phyloP scores from a whole-genome alignment of 2,329 filamentous ascomycete species.

The Sclerotinia nivalis region DNA sequence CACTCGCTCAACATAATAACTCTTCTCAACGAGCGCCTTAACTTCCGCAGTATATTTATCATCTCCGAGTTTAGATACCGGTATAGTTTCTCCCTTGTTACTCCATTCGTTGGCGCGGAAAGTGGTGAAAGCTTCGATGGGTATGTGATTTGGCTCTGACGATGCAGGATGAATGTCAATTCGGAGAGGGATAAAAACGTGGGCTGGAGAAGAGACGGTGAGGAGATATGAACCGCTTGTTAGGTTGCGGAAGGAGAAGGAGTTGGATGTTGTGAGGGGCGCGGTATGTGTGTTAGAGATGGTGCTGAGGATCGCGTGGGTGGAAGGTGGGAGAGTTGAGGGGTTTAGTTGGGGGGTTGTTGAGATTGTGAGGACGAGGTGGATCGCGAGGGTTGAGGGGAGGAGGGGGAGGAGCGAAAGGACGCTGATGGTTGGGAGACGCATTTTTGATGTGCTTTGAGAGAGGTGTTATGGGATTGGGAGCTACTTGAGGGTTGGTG shows the following conservation, averaged over 20 bases:
- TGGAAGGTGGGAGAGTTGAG: slow-evolving; percentile 54
- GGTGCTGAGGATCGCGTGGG: slow-evolving; percentile 66
- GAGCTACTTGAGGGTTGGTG: not conserved
- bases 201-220: slow-evolving; percentile 73
- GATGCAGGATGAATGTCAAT: slow-evolving; percentile 62
- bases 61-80: slow-evolving; percentile 38
- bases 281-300: slow-evolving; percentile 53
- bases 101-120: slow-evolving; percentile 88
- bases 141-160: slow-evolving; percentile 36
- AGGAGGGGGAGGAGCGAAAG: slow-evolving; percentile 33
- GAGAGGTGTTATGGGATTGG: not conserved
- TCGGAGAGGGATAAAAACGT: slow-evolving; percentile 75
- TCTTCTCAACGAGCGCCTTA: slow-evolving; percentile 51
- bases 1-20: slow-evolving; percentile 74
- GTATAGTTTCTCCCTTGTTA: slow-evolving; percentile 70
- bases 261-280: slow-evolving; percentile 66
- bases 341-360: slow-evolving; percentile 39
- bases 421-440: not conserved
- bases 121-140: slow-evolving; percentile 74
- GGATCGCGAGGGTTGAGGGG: slow-evolving; percentile 42
- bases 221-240: slow-evolving; percentile 74
- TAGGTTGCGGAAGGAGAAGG: slow-evolving; percentile 75
- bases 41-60: slow-evolving; percentile 20
- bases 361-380: slow-evolving; percentile 36
- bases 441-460: slow-evolving; percentile 7